These are phyloP conservation scores for Aspergillus calidoustus DNA, from an alignment of 2,329 filamentous ascomycete genomes.

Conservation along the genomic window DNA sequence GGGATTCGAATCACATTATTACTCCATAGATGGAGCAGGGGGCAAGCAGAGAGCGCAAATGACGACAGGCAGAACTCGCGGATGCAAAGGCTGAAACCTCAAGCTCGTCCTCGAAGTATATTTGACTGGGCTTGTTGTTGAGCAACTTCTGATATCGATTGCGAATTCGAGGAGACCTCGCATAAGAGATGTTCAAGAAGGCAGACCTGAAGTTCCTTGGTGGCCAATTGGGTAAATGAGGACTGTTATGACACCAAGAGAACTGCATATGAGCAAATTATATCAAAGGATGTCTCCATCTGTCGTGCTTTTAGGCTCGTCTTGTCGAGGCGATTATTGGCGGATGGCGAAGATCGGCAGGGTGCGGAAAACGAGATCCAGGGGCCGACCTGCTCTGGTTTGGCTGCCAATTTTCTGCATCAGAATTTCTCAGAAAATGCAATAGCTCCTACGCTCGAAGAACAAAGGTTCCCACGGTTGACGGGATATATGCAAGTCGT, in stretches of 20 bases:
- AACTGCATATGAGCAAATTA: constrained; percentile 1
- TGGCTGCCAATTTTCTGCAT: not conserved
- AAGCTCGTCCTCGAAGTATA: not conserved
- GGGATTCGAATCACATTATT: not conserved
- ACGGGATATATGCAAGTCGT: not conserved
- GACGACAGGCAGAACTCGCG: not conserved
- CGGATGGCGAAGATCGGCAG: constrained; percentile 5
- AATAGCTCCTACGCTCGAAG: not conserved
- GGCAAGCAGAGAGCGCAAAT: not conserved
- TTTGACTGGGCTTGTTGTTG: not conserved
- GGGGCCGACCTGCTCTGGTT: not conserved
- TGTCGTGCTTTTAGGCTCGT: constrained; percentile 8
- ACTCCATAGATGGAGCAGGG: not conserved
- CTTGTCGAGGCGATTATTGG: not conserved
- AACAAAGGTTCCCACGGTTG: not conserved
- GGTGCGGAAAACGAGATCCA: constrained; percentile 2
- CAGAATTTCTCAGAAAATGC: not conserved
- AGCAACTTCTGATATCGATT: not conserved
- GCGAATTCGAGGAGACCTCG: not conserved
- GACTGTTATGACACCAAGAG: not conserved
- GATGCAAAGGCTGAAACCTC: not conserved
- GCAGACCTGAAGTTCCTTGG: not conserved
- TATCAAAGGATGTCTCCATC: not conserved
- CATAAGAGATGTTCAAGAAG: not conserved
- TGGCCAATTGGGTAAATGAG: not conserved